Base-by-base conservation (phyloP, 83 land plant species). In the Isoetes engelmannii region DNA sequence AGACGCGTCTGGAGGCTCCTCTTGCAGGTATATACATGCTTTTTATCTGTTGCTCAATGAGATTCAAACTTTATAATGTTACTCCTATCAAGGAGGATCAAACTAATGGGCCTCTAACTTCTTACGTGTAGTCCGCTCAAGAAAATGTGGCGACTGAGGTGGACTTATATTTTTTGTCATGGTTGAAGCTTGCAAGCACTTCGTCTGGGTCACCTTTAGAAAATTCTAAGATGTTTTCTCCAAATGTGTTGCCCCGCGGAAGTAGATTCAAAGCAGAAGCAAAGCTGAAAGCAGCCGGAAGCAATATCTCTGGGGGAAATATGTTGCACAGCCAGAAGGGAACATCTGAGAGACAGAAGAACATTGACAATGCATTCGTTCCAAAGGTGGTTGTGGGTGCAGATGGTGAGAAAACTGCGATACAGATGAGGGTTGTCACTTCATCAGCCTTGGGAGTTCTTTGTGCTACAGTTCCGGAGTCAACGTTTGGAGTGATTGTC, bases 1-100 rank as follows among this genome's bases (percentile, higher is more conserved):
- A 84, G 87, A 70, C 85, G 90, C 47, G 99, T 95, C 48, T 95
- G 99, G 99, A 81, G 82, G 63, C 79, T 95, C 18, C 79, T 95
- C 71, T 74, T 95, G 42, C 83, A 88, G 88, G 99, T 90, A 62
- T 7, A 4, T 58, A 44, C 17, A 47, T 63, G 46, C 4, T 49
- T 20, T 50, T 53, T 42, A 44, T 63, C 13, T 41, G 44, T 20
- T 17, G 10, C 44, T 9, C 19, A 47, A 54, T 48, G 43, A 28
- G 37, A 2, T 28, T 28, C 37, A 28, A 28, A 28, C 37, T 28
- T 2, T 28, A 28, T 28, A 0, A 28, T 28, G 37, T 28, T 28
- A 28, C 37, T 28, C 37, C 37, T 28, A 28, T 28, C 37, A 28
- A 28, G 37, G 37, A 28, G 37, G 37, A 28, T 28, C 37, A 28